Conservation (phyloP, 73 alveolate species). For the Paraurostyla sp. region DNA sequence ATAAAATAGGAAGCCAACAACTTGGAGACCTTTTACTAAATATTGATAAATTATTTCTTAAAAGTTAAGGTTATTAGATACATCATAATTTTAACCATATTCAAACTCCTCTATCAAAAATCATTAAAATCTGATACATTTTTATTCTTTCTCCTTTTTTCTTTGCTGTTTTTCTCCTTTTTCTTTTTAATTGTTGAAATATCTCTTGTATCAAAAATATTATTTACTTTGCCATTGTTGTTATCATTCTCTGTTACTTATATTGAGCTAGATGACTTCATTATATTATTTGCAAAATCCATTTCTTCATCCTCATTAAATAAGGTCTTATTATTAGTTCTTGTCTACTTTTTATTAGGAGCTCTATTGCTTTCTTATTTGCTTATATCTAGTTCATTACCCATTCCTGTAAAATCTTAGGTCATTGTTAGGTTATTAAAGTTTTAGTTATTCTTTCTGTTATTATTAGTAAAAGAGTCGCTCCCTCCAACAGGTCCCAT, state of each 20-base stretch:
- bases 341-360: background rate
- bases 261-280: background rate
- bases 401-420: background rate
- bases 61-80: background rate
- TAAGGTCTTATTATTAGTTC: background rate
- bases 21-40: slow-evolving; percentile 20
- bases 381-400: background rate
- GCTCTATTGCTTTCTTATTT: background rate
- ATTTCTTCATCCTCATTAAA: background rate
- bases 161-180: background rate
- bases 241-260: background rate
- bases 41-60: background rate
- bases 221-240: background rate
- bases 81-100: background rate
- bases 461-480: too few relatives aligned
- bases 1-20: background rate
- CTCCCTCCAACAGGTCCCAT: background rate
- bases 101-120: background rate
- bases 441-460: too few relatives aligned
- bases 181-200: slow-evolving; percentile 24
- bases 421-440: background rate
- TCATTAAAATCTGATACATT: background rate
- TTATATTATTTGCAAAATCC: background rate
- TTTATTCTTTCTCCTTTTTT: background rate
- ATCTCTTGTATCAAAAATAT: background rate